Base-by-base conservation (phyloP, 192 early-diverging fungal species). In the Endogone sp. region DNA sequence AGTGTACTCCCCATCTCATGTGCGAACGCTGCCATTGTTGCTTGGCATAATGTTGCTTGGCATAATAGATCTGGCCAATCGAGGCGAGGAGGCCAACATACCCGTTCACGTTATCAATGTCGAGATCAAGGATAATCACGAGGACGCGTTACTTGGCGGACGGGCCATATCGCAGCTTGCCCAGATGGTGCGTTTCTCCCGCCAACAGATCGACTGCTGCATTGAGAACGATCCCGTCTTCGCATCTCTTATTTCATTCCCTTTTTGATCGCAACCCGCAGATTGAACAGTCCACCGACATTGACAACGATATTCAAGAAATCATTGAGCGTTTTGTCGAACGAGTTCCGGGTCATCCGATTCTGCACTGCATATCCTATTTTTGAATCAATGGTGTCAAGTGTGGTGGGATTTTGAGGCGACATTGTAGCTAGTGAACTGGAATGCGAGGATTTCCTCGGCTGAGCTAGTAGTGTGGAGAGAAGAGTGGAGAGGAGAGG, bases 21-120 rank as follows among this genome's bases (percentile, higher is more conserved):
- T n/a, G n/a, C n/a, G n/a, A n/a, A n/a, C n/a, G n/a, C n/a, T n/a
- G n/a, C n/a, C n/a, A n/a, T n/a, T n/a, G n/a, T 1, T 49, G n/a
- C 21, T 13, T 4, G 37, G 37, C 13, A 13, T 13, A 44, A 26
- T 60, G 59, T 28, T 60, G 22, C 59, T 60, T 13, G 55, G 11
- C 27, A 4, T n/a, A 20, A 60, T 20, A 60, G 95, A 98, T 73
- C 77, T 97, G 57, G 67, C 87, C 22, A 84, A 84, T 31, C 85
- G 93, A 23, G 87, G 88, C 2, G 87, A 90, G 24, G 63, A 82
- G 3, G 75, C 85, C 29, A 94, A 86, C 65, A 74, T 76, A 57
- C 90, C 90, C 1, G 90, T 94, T 0, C 96, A 99, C 83, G 87
- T 99, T 2, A 90, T 99, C 65, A 99, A 99, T 67, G 85, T 99